Evolutionary conservation across 768 basidiomycete genomes (phyloP).

Genomic region (Lentinula boryana): DNA sequence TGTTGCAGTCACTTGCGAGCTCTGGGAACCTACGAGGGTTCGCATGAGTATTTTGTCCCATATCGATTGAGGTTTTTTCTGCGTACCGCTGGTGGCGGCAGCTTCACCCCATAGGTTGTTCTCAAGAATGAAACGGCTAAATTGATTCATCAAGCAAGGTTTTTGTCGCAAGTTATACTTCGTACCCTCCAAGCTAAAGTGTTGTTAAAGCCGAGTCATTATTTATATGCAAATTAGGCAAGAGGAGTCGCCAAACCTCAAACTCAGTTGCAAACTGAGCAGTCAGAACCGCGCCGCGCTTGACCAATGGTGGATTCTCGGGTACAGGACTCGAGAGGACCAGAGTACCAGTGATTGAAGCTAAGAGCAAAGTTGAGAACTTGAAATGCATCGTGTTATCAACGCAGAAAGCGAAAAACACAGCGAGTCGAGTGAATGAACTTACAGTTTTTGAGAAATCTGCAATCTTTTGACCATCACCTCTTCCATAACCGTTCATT

Average conservation of each 20-base stretch:
- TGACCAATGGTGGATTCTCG: background rate
- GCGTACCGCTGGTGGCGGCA: conserved; percentile 19
- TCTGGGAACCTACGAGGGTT: conserved; percentile 19
- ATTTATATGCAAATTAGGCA: background rate
- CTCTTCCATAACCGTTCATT: background rate
- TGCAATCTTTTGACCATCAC: background rate
- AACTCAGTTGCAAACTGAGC: conserved; percentile 24
- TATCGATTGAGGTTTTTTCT: no score
- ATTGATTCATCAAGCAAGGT: background rate
- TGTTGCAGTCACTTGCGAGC: conserved; percentile 21
- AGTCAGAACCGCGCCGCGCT: conserved; percentile 22
- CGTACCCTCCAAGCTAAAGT: conserved; percentile 1
- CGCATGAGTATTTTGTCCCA: background rate
- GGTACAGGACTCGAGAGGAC: background rate
- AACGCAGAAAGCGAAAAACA: background rate
- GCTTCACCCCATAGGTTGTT: conserved; percentile 28
- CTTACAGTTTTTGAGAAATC: background rate
- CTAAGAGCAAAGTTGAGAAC: background rate
- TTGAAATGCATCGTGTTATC: background rate
- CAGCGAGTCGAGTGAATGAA: background rate
- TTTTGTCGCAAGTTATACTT: background rate
- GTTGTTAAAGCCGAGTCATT: background rate
- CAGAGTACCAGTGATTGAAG: background rate
- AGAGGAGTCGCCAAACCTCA: conserved; percentile 15
- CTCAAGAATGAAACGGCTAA: conserved; percentile 14